Evolutionary conservation across 805 yeast species (phyloP).

Genomic region (Candida multigemmis): DNA sequence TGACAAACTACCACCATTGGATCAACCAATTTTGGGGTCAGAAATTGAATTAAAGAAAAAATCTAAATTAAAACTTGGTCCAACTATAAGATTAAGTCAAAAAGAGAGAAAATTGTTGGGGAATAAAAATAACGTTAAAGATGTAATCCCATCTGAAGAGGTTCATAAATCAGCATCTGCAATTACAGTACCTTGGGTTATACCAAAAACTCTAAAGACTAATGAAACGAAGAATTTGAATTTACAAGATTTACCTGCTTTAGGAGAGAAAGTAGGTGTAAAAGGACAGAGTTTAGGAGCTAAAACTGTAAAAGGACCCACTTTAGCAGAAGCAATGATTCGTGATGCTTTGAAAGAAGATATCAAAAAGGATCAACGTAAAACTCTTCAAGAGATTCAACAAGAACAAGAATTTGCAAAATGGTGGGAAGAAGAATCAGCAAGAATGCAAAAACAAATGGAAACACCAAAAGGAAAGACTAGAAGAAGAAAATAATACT

Average conservation of each 20-base stretch:
- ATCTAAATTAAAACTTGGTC: conserved; percentile 21
- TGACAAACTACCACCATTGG: not conserved
- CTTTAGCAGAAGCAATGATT: conserved; percentile 35
- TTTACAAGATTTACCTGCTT: too few species aligned
- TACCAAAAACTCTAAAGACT: not conserved
- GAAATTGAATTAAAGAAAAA: conserved; percentile 3
- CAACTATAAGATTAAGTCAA: conserved; percentile 43
- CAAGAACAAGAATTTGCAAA: conserved; percentile 76
- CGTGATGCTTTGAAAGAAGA: conserved; percentile 36
- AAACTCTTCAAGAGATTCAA: conserved; percentile 59
- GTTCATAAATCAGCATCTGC: not conserved
- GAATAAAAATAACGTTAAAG: not conserved
- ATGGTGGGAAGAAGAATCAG: conserved; percentile 83
- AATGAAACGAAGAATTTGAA: not conserved
- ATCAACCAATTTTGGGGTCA: not conserved
- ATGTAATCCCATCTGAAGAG: not conserved
- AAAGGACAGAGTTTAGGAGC: not conserved
- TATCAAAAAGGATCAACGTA: conserved; percentile 15
- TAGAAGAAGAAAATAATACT: conserved; percentile 2
- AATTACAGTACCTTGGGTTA: not conserved
- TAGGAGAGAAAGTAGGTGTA: not conserved
- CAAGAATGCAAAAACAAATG: conserved; percentile 44
- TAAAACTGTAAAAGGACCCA: conserved; percentile 9
- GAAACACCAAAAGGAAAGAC: conserved; percentile 3
- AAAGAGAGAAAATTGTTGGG: conserved; percentile 45